These are phyloP conservation scores for Backusella luteola DNA, from an alignment of 192 early-diverging fungal genomes.

Conservation along the genomic window DNA sequence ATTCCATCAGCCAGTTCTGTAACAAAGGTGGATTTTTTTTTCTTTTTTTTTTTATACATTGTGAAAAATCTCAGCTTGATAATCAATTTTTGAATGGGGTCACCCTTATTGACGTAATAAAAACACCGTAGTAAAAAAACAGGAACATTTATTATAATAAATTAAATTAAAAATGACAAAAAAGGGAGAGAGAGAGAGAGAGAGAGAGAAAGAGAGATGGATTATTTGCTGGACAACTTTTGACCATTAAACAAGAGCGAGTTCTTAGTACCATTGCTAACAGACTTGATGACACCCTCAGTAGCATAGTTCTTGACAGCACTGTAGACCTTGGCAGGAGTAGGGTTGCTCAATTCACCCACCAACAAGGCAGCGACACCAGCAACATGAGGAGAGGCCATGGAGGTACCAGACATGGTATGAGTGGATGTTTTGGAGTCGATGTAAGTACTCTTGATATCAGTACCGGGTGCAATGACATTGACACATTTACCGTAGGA, in stretches of 20 bases:
- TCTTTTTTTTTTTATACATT: no score
- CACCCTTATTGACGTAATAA: no score
- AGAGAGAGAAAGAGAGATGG: neutral
- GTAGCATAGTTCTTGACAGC: conserved; percentile 52
- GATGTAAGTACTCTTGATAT: conserved; percentile 82
- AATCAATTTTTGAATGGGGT: no score
- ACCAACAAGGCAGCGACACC: conserved; percentile 81
- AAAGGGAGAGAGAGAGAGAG: neutral
- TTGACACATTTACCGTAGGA: conserved; percentile 92
- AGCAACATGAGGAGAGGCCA: conserved; percentile 91
- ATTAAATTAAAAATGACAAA: neutral
- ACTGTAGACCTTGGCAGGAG: conserved; percentile 57
- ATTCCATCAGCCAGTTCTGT: no score
- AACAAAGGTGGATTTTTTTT: no score
- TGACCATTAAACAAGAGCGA: conserved; percentile 9
- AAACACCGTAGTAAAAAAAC: neutral
- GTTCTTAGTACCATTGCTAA: conserved; percentile 4
- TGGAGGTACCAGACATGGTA: conserved; percentile 93
- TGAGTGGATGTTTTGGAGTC: conserved; percentile 71
- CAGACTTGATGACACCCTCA: conserved; percentile 46
- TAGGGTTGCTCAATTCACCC: conserved; percentile 9
- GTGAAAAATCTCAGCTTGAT: no score
- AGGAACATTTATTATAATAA: neutral
- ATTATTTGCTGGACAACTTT: neutral
- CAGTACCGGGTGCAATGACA: conserved; percentile 83